These are phyloP conservation scores for Camelina sativa DNA, from an alignment of 345 rosid species.

Conservation along the genomic window DNA sequence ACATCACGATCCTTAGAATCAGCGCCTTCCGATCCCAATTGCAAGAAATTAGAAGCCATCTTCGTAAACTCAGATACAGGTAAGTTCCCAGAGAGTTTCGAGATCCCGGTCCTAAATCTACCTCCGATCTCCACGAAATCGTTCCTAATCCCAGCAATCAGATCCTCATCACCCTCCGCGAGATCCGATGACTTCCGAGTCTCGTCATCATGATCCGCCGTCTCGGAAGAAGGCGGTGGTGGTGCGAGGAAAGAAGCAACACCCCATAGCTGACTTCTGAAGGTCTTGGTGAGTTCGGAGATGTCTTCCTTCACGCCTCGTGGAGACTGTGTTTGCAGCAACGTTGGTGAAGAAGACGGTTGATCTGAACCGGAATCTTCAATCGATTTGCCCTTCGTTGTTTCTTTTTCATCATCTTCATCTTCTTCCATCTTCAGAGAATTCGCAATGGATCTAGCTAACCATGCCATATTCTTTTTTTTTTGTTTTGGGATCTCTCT, in stretches of 20 bases:
- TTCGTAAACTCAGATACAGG: slow-evolving; percentile 51
- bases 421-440: slow-evolving; percentile 76
- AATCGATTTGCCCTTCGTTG: not conserved
- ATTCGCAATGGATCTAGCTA: slow-evolving; percentile 79
- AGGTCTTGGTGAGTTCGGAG: slow-evolving; percentile 70
- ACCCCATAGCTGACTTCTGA: slow-evolving; percentile 84
- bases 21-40: slow-evolving; percentile 49
- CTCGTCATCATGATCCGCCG: slow-evolving; percentile 48
- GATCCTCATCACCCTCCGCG: slow-evolving; percentile 37
- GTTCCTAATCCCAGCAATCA: slow-evolving; percentile 41
- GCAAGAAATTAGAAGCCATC: slow-evolving; percentile 55
- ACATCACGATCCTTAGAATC: slow-evolving; percentile 44
- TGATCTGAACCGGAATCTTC: slow-evolving; percentile 32
- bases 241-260: slow-evolving; percentile 93
- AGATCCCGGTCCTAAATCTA: slow-evolving; percentile 57
- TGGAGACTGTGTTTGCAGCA: slow-evolving; percentile 47
- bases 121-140: slow-evolving; percentile 59
- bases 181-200: slow-evolving; percentile 45
- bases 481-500: slow-evolving; percentile 22
- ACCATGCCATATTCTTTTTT: slow-evolving; percentile 70
- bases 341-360: slow-evolving; percentile 33
- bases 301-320: slow-evolving; percentile 93
- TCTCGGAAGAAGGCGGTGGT: slow-evolving; percentile 43
- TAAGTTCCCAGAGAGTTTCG: slow-evolving; percentile 71
- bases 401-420: slow-evolving; percentile 42